Evolutionary conservation across 441 rosid species (phyloP).

Genomic region (Hura crepitans): DNA sequence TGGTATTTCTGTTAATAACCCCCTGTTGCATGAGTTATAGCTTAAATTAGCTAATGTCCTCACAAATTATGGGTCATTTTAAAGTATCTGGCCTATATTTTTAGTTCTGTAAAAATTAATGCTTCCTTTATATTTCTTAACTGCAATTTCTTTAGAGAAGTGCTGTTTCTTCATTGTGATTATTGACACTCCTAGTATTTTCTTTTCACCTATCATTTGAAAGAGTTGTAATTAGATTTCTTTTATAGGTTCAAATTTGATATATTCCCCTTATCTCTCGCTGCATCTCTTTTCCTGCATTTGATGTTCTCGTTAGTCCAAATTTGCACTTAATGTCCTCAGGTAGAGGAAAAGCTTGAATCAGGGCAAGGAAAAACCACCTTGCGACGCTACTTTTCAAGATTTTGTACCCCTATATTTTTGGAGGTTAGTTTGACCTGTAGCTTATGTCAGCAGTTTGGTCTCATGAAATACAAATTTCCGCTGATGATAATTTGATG

Average conservation of each 20-base stretch:
- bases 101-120: neutral
- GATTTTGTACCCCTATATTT: slow-evolving; percentile 96
- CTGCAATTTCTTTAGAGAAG: neutral
- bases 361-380: slow-evolving; percentile 76
- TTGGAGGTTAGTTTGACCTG: slow-evolving; percentile 54
- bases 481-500: neutral
- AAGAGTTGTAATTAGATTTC: neutral
- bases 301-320: slow-evolving; percentile 6
- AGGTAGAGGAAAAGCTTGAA: slow-evolving; percentile 99
- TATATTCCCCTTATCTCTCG: neutral
- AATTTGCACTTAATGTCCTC: slow-evolving; percentile 20
- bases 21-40: neutral
- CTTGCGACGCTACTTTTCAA: slow-evolving; percentile 75
- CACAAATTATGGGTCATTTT: neutral
- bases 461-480: neutral
- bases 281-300: neutral
- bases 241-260: too few relatives aligned
- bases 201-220: neutral
- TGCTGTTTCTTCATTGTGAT: neutral
- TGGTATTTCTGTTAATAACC: neutral
- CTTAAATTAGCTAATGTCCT: neutral
- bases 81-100: neutral
- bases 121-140: neutral
- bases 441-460: neutral
- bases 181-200: neutral